Evolutionary conservation across 768 basidiomycete species (phyloP), one percentile per base, ranked within the genome.

Genomic region (Bullera alba): DNA sequence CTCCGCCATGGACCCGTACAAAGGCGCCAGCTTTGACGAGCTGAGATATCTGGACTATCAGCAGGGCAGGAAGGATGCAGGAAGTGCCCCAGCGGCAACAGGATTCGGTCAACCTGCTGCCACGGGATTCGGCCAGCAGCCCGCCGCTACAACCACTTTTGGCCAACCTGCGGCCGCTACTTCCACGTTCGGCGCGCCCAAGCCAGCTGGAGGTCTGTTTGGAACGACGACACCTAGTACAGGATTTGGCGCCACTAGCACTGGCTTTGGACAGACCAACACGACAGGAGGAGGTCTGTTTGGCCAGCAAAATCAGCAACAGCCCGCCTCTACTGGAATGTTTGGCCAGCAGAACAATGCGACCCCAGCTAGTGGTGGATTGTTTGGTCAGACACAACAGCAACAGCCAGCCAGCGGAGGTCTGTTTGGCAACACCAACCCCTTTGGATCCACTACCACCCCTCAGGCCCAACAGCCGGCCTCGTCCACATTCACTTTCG

Each of bases 371-470:
- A 12, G 12, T 26, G 65, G 65, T 15, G 62, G 65, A 25, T 34
- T 66, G 16, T 68, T 68, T 36, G 66, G 66, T 30, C 65, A 67
- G 26, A 29, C 58, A 36, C 67, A 65, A 30, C 64, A 53, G 49
- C 50, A 38, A 10, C 58, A 41, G 42, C 60, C 29, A 34, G 54
- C 38, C 27, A 46, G 49, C 12, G 65, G 82, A 57, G 81, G 81
- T 32, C 70, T 75, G 54, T 65, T 70, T 46, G 67, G 75, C 1
- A 77, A 78, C 57, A 67, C 78, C 50, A 51, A 56, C 41, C 49
- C 49, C 29, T 71, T 70, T 39, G 51, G 46, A 71, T 74, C 48
- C 72, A 74, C 7, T 72, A 74, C 50, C 51, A 44, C 45, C n/a
- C 55, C 53, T 16, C 56, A 55, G 38, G 39, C 53, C 57, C 47